Conservation (phyloP, 2,329 filamentous ascomycete species). For the Thelonectria rubi region DNA sequence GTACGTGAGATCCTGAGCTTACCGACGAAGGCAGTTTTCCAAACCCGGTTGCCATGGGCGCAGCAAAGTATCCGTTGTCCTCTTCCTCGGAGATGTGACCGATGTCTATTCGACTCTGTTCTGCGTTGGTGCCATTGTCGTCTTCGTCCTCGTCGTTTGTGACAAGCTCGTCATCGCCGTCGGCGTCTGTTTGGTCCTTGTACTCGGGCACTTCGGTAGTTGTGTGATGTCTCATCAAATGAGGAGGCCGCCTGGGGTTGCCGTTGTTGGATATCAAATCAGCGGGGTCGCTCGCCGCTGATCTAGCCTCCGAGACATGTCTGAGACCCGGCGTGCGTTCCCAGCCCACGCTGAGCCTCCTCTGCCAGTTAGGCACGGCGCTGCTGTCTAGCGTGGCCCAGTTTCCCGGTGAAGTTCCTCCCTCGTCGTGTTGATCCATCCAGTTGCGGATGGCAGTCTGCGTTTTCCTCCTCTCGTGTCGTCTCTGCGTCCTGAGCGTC, state of each 20-base stretch:
- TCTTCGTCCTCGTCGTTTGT: slow-evolving; percentile 80
- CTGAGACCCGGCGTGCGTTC: slow-evolving; percentile 59
- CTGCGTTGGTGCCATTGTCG: slow-evolving; percentile 58
- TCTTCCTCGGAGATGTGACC: slow-evolving; percentile 46
- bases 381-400: slow-evolving; percentile 61
- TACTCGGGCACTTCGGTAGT: slow-evolving; percentile 49
- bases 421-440: slow-evolving; percentile 79
- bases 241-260: slow-evolving; percentile 42
- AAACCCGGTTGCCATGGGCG: slow-evolving; percentile 56
- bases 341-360: slow-evolving; percentile 62
- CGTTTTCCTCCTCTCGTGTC: slow-evolving; percentile 74
- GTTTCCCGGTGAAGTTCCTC: slow-evolving; percentile 55
- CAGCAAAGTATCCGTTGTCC: slow-evolving; percentile 65
- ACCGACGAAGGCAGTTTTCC: slow-evolving; percentile 49
- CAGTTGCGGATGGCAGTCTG: slow-evolving; percentile 86
- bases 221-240: slow-evolving; percentile 52
- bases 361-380: slow-evolving; percentile 57
- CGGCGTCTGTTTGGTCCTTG: slow-evolving; percentile 78
- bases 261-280: slow-evolving; percentile 67
- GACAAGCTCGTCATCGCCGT: slow-evolving; percentile 89
- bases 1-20: slow-evolving; percentile 42
- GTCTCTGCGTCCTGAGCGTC: slow-evolving; percentile 66
- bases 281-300: slow-evolving; percentile 70
- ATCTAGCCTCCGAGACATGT: slow-evolving; percentile 65
- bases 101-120: slow-evolving; percentile 44